Conservation (phyloP, 169 alveolate species). For the Eimeria praecox region DNA sequence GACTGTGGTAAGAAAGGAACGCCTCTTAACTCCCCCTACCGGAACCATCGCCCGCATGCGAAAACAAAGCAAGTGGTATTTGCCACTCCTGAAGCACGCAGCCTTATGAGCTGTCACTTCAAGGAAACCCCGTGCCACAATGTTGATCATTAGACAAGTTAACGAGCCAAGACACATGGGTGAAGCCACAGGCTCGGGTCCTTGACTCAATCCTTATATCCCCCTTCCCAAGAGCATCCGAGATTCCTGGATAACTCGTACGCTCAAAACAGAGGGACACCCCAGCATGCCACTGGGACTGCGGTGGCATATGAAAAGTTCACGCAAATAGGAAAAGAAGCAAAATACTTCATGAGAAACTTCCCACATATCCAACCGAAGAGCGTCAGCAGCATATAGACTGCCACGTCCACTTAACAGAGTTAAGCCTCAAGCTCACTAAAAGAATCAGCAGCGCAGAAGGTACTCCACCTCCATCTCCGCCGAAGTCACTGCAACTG, state of each 20-base stretch:
- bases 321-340: too few relatives aligned
- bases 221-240: conserved; percentile 67
- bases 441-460: neutral
- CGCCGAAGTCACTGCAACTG: too few relatives aligned
- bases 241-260: neutral
- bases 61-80: neutral
- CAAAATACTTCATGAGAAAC: neutral
- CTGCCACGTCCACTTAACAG: neutral
- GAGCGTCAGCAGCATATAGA: neutral
- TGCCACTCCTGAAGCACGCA: neutral
- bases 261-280: conserved; percentile 59
- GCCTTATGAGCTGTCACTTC: neutral
- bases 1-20: too few relatives aligned
- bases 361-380: neutral
- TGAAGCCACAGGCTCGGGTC: neutral
- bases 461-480: neutral
- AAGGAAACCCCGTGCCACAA: neutral
- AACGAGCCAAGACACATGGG: neutral
- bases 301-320: neutral
- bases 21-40: neutral
- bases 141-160: neutral
- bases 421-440: neutral
- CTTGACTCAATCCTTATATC: neutral
- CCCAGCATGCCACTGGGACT: neutral
- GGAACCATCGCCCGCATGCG: neutral